Evolutionary conservation across 805 yeast genomes (phyloP), one percentile per base, ranked within the genome.

Genomic region (Ogataea salicorniae): DNA sequence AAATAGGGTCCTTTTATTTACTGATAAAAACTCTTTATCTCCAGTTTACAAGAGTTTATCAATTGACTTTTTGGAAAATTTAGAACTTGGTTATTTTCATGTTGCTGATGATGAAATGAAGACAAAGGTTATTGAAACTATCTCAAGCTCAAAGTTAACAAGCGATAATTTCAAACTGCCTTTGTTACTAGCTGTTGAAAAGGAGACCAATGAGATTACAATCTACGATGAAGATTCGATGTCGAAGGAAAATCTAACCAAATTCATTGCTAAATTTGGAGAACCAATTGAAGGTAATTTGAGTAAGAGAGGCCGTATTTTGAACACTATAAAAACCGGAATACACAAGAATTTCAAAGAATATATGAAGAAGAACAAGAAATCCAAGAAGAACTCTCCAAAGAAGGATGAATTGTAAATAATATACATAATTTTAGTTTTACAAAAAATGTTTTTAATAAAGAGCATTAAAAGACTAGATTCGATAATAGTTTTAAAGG

Each of bases 31-130:
- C 18, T 67, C 64, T 38, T 63, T 80, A 5, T 72, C 84, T 9
- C 77, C 89, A 1, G 61, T 81, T 47, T 74, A 74, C 57, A 86
- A 83, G 58, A 67, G 85, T 1, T 66, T 88, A 50, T 89, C 92
- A 2, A 71, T 87, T 46, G 95, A 87, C 60, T 83, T 80, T 63
- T 61, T 83, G 38, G 80, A 74, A 0, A 51, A 61, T 2, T 60
- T 76, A 3, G 77, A 79, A 38, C 73, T 78, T 55, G 83, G 74
- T 1, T 74, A 69, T 60, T 62, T 68, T 35, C 69, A 70, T 5
- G 49, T 68, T 5, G 60, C 61, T 7, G 55, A 56, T 6, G 53
- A 58, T 14, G 64, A 66, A 2, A 60, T 63, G 9, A 56, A 57
- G 6, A 51, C 50, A 2, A 45, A 47, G 8, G 53, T 59, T 14